phyloP scores from a whole-genome alignment of 2,329 filamentous ascomycete genomes.

The Scedosporium boydii region DNA sequence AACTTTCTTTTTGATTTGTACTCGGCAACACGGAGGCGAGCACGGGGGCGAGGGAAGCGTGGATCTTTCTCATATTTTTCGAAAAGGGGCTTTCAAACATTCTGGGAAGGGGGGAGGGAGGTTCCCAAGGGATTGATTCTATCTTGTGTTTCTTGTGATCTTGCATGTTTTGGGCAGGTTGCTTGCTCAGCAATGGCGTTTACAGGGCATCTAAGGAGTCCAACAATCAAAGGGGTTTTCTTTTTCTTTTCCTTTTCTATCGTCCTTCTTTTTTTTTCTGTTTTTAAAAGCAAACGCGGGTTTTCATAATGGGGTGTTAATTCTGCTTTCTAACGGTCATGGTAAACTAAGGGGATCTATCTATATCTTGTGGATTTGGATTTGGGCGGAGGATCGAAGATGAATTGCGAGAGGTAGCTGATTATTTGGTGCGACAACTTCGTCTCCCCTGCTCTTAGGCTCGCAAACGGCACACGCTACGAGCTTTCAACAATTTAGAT shows the following conservation, averaged over 20 bases:
- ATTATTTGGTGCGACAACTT: no score
- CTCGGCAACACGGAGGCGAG: background rate
- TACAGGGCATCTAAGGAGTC: background rate
- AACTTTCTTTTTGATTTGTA: background rate
- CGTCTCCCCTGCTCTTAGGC: no score
- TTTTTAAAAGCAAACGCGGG: background rate
- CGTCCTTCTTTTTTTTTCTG: background rate
- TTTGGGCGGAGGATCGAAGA: no score
- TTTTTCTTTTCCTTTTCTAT: background rate
- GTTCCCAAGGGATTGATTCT: background rate
- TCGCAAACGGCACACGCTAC: no score
- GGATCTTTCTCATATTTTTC: no score
- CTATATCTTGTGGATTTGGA: no score
- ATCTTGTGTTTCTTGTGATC: background rate
- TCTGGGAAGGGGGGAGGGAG: no score
- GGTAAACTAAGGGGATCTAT: background rate
- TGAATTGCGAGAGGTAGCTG: no score
- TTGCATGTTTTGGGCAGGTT: background rate
- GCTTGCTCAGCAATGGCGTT: background rate
- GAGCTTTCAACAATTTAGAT: no score
- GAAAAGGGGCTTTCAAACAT: no score
- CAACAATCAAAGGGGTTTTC: background rate
- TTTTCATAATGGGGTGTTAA: background rate
- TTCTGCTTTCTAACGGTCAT: background rate
- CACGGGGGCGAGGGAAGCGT: background rate